A percentile compares a stretch with the other conserved stretches of the same genome.
Conservation (phyloP, 2,329 filamentous ascomycete genomes). For the Fusarium coicis region DNA sequence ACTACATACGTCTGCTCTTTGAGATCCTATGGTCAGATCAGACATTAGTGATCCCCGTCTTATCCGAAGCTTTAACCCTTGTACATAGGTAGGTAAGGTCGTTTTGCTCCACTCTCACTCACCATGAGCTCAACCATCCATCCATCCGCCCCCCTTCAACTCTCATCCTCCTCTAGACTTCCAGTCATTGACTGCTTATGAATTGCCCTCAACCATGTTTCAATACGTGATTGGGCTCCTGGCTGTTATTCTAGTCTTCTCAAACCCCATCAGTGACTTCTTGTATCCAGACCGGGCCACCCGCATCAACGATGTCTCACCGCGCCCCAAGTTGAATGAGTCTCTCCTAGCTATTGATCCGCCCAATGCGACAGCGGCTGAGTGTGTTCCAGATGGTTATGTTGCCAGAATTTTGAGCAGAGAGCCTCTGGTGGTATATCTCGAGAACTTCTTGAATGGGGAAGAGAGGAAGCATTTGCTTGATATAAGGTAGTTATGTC, state of each 20-base stretch:
- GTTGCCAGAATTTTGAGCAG: constrained; percentile 59
- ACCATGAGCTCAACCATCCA: constrained; percentile 6
- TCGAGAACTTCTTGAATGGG: constrained; percentile 61
- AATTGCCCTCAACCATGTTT: constrained; percentile 50
- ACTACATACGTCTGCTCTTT: neutral
- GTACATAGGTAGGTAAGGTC: neutral
- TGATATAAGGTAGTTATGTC: constrained; percentile 63
- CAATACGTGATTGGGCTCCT: constrained; percentile 57
- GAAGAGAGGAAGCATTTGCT: constrained; percentile 60
- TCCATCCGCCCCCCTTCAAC: neutral
- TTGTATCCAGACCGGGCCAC: constrained; percentile 44
- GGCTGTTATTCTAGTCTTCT: constrained; percentile 56
- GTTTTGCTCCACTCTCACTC: constrained; percentile 25
- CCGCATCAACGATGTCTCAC: constrained; percentile 41
- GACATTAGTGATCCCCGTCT: neutral
- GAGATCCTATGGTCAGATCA: neutral
- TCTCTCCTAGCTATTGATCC: constrained; percentile 61
- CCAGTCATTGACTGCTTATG: neutral
- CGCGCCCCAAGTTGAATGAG: constrained; percentile 61
- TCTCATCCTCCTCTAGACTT: neutral
- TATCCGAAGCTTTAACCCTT: constrained; percentile 23
- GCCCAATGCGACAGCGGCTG: constrained; percentile 49
- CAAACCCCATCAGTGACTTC: constrained; percentile 55
- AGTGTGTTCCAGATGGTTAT: constrained; percentile 56
- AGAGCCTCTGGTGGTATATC: constrained; percentile 64